A percentile compares a stretch with the other conserved stretches of the same genome.
Evolutionary conservation across 768 basidiomycete species (phyloP).

Genomic region (Lentinus brumalis): DNA sequence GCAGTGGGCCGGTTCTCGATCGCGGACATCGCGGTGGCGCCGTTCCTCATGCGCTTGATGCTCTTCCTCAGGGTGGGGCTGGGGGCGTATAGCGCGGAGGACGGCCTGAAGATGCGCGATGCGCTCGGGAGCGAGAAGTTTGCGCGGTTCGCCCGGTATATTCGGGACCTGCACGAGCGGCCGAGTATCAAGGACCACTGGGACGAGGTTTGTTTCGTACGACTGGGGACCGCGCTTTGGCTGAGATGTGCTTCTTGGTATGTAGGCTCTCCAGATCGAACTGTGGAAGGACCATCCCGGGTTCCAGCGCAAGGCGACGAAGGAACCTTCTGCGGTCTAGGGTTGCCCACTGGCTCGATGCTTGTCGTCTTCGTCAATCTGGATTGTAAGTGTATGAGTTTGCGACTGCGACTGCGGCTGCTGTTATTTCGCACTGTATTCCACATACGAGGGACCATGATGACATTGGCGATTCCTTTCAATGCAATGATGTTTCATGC

Average conservation of each 20-base stretch:
- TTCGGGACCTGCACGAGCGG: conserved; percentile 47
- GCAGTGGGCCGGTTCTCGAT: conserved; percentile 50
- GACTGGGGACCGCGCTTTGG: no score
- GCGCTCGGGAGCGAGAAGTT: conserved; percentile 48
- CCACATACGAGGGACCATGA: no score
- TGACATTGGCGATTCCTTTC: no score
- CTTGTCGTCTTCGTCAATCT: no score
- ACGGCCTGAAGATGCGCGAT: conserved; percentile 46
- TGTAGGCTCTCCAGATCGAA: conserved; percentile 3
- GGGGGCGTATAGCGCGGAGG: conserved; percentile 51
- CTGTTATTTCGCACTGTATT: no score
- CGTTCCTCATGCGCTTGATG: conserved; percentile 57
- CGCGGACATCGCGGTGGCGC: conserved; percentile 63
- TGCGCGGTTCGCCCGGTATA: conserved; percentile 49
- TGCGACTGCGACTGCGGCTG: no score
- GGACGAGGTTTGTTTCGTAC: conserved; percentile 41
- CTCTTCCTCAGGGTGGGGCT: conserved; percentile 48
- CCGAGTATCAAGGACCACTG: conserved; percentile 58
- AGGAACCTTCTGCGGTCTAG: no score
- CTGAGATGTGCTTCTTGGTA: not conserved
- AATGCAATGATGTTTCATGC: no score
- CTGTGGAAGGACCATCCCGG: conserved; percentile 13
- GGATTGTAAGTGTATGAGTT: no score
- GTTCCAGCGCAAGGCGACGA: not conserved
- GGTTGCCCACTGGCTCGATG: no score